Conservation (phyloP, 768 basidiomycete species). For the Asterophora lycoperdoides region DNA sequence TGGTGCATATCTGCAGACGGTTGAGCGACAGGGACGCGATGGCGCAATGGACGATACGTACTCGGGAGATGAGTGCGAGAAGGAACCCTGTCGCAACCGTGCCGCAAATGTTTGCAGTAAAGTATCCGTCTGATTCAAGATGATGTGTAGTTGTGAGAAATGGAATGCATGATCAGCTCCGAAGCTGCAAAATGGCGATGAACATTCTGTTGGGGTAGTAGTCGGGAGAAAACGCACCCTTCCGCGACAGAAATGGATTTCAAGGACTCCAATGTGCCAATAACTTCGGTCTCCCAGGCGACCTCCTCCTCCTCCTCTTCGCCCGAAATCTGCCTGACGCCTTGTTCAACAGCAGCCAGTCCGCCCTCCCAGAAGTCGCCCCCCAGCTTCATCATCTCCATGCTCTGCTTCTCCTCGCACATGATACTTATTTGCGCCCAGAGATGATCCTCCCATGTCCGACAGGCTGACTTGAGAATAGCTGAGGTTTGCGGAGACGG, state of each 20-base stretch:
- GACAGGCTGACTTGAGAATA: conserved; percentile 68
- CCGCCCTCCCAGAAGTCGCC: conserved; percentile 83
- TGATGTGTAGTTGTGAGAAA: conserved; percentile 75
- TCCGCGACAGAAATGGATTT: conserved; percentile 56
- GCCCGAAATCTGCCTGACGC: conserved; percentile 23
- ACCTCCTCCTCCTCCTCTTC: conserved; percentile 45
- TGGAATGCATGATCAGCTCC: conserved; percentile 75
- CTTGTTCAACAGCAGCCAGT: conserved; percentile 39
- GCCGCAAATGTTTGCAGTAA: conserved; percentile 68
- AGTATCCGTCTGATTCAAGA: conserved; percentile 61
- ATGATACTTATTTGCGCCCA: conserved; percentile 86
- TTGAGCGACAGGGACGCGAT: background rate
- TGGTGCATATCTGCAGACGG: conserved; percentile 49
- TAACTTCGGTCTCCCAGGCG: conserved; percentile 66
- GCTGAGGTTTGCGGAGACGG: conserved; percentile 64
- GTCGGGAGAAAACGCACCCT: conserved; percentile 38
- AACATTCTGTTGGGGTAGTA: background rate
- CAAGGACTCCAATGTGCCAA: conserved; percentile 51
- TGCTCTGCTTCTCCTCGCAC: conserved; percentile 76
- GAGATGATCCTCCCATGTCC: conserved; percentile 92
- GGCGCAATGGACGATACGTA: conserved; percentile 28
- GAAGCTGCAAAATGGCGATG: conserved; percentile 32
- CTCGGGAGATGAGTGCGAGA: conserved; percentile 50
- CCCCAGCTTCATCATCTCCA: conserved; percentile 60
- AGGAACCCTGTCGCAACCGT: conserved; percentile 49